Evolutionary conservation across 495 filamentous ascomycete genomes (phyloP), one percentile per base, ranked within the genome.

Genomic region (Penicillium canescens): DNA sequence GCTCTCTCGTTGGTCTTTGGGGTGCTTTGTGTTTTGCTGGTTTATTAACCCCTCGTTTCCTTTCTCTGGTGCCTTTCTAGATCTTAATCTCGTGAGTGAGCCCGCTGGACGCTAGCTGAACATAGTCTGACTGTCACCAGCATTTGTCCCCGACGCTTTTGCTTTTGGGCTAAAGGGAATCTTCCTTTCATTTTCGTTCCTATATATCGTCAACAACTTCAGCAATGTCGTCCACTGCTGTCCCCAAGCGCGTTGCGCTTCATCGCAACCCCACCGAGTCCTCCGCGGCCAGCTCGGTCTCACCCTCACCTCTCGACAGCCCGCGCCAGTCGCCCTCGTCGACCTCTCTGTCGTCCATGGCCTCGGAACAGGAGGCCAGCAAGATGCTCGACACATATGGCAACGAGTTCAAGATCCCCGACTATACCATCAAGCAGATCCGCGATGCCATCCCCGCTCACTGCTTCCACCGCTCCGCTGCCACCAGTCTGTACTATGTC

Each of bases 341-440:
- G 18, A 95, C 94, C 5, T 96, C 93, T 3, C 81, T 96, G 45
- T 96, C 93, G 26, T 97, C 93, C 39, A 78, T 96, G 74, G 84
- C 83, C 41, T 94, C 91, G 12, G 75, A 75, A 3, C 56, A 57
- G 42, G 73, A 76, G 54, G 60, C 42, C 37, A 57, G 75, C 70
- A 85, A 84, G 71, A 82, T 92, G 67, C 58, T 84, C 23, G 83
- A 88, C 59, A 83, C 82, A 40, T 81, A 84, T 54, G 85, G 85
- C 62, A 86, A 88, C 54, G 82, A 85, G 60, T 88, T 88, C 73
- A 77, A 84, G 70, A 77, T 88, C 52, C 85, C 85, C 34, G 82
- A 88, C 57, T 87, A 76, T 73, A 86, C 83, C 59, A 87, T 88
- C 78, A 87, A 87, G 73, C 73, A 88, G 64, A 83, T 88, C 56